A percentile compares a stretch with the other conserved stretches of the same genome.
phyloP scores from a whole-genome alignment of 768 basidiomycete genomes.

The Termitomyces sp. region DNA sequence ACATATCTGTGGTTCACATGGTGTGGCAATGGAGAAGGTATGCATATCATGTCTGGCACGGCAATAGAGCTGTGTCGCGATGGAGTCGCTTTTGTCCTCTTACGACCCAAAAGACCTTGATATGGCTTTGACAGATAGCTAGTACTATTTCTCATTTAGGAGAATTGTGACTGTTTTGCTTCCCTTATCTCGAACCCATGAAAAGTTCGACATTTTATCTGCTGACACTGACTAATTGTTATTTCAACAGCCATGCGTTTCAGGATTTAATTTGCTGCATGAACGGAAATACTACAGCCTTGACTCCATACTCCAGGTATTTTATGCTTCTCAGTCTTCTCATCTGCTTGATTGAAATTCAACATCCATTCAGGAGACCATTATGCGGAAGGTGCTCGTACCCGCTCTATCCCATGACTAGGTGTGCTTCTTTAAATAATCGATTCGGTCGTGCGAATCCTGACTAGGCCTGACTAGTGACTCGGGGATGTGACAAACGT shows the following conservation, averaged over 20 bases:
- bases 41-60: too few species aligned
- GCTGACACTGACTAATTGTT: not conserved
- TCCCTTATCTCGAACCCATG: not conserved
- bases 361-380: not conserved
- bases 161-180: too few species aligned
- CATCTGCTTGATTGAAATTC: not conserved
- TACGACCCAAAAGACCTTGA: too few species aligned
- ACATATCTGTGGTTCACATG: too few species aligned
- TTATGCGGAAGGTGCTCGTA: not conserved
- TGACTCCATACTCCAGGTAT: too few species aligned
- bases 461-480: too few species aligned
- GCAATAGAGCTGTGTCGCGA: too few species aligned
- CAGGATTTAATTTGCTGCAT: not conserved
- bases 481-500: not conserved
- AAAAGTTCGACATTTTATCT: not conserved
- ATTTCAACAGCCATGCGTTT: too few species aligned
- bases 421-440: not conserved
- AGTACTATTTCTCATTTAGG: too few species aligned
- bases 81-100: too few species aligned
- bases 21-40: too few species aligned
- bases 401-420: not conserved
- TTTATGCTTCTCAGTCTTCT: not conserved
- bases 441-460: not conserved
- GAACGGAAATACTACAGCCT: not conserved
- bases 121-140: too few species aligned